Conservation (phyloP, 352 stramenopile genomes). For the Pseudoperonospora humuli region DNA sequence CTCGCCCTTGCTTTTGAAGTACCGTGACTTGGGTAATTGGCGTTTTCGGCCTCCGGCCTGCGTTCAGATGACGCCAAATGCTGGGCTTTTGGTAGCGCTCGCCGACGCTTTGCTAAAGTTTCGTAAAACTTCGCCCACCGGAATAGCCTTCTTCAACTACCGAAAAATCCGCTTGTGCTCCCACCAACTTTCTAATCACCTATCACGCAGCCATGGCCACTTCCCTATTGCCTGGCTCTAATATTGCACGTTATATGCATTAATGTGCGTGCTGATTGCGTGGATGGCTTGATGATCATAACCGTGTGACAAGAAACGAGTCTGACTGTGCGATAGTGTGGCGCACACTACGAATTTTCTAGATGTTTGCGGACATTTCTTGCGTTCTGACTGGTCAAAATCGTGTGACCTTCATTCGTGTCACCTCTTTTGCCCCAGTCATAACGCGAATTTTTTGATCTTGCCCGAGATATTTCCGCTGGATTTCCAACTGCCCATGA, state of each 20-base stretch:
- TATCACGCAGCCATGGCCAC: too few relatives aligned
- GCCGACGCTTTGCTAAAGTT: too few relatives aligned
- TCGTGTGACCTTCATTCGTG: slow-evolving; percentile 1
- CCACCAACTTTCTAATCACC: slow-evolving; percentile 9
- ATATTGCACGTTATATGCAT: not conserved
- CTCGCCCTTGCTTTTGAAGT: not conserved
- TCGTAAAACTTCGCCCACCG: too few relatives aligned
- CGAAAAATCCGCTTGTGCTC: not conserved
- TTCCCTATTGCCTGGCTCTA: not conserved
- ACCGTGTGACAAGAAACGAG: slow-evolving; percentile 3
- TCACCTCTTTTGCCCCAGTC: slow-evolving; percentile 8
- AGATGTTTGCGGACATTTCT: slow-evolving; percentile 1
- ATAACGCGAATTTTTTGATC: slow-evolving; percentile 1
- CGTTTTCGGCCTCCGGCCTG: not conserved
- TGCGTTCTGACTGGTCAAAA: slow-evolving; percentile 3
- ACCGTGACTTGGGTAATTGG: not conserved
- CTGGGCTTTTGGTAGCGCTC: too few relatives aligned
- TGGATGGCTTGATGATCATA: not conserved
- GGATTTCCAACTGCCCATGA: slow-evolving; percentile 17
- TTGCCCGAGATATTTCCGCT: slow-evolving; percentile 20
- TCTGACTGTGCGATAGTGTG: slow-evolving; percentile 17
- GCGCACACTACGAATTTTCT: slow-evolving; percentile 7
- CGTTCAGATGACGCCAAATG: not conserved
- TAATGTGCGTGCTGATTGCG: not conserved
- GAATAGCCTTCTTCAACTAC: not conserved